A percentile compares a stretch with the other conserved stretches of the same genome.
phyloP scores from a whole-genome alignment of 257 asterid species.

The Linderniella brevidens region DNA sequence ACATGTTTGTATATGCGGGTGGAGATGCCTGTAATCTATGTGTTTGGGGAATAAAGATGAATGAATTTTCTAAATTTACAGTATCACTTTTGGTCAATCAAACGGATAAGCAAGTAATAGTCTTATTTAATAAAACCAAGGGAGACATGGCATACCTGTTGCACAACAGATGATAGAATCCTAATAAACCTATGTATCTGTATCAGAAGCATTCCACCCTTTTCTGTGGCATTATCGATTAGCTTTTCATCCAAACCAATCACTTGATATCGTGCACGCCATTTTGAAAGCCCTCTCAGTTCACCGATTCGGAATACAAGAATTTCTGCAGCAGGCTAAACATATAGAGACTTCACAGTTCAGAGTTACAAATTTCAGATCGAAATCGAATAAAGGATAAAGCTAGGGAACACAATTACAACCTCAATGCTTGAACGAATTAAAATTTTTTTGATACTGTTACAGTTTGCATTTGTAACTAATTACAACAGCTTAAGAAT shows the following conservation, averaged over 20 bases:
- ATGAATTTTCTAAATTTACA: too few species aligned
- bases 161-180: constrained; percentile 77
- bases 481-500: neutral
- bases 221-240: constrained; percentile 72
- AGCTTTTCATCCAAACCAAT: constrained; percentile 82
- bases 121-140: neutral
- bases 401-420: neutral
- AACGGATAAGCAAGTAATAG: too few species aligned
- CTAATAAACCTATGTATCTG: constrained; percentile 66
- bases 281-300: constrained; percentile 80
- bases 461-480: neutral
- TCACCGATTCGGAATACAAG: constrained; percentile 90
- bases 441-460: too few species aligned
- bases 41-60: too few species aligned
- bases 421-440: too few species aligned
- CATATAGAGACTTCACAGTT: constrained; percentile 23
- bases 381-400: neutral
- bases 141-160: constrained; percentile 41
- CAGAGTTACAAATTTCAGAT: constrained; percentile 11
- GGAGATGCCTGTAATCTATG: too few species aligned
- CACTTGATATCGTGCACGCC: constrained; percentile 80
- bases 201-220: constrained; percentile 74
- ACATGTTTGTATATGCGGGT: too few species aligned
- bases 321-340: constrained; percentile 98
- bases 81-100: too few species aligned